Base-by-base conservation (phyloP, 495 filamentous ascomycete genomes). In the Glutinoglossum americanum region DNA sequence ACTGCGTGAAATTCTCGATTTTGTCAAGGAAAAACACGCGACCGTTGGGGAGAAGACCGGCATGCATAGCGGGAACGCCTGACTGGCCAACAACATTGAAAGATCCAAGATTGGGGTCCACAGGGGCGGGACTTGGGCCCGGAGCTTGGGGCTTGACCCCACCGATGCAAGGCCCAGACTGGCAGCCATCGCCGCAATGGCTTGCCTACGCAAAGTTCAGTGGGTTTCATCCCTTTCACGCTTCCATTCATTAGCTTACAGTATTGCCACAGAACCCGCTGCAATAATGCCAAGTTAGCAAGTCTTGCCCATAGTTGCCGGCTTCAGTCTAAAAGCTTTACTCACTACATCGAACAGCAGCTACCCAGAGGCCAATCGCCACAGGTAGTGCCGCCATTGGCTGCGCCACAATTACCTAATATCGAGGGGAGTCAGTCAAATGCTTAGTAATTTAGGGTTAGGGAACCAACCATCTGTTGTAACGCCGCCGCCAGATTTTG, bases 11-110 rank as follows among this genome's bases (percentile, higher is more conserved):
- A 58, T 81, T 74, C 60, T 82, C 79, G 15, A 82, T 69, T 61
- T 82, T 82, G 68, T 82, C 80, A 56, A 82, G 64, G 65, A 82
- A 82, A 21, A 80, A 64, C 5, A 79, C 77, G 32, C 70, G 68
- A 5, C 79, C 80, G 61, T 82, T 80, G 10, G 72, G 74, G 67
- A 81, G 65, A 27, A 82, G 71, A 59, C 68, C 80, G 58, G 79
- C 77, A 59, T 80, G 79, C 79, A 82, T 82, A 11, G 72, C 79
- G 45, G 79, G 76, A 54, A 82, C 79, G 63, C 79, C 79, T 35
- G 76, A 74, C 37, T 72, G 61, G 28, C 78, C 79, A 58, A 76
- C 65, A 7, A 77, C 57, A 1, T 63, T 66, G 61, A 80, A 76
- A 25, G 60, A 55, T 13, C 79, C 80, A 11, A 70, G 67, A 27